Evolutionary conservation across 2,329 filamentous ascomycete species (phyloP), one percentile per base, ranked within the genome.

Genomic region (Curvularia hawaiiensis): DNA sequence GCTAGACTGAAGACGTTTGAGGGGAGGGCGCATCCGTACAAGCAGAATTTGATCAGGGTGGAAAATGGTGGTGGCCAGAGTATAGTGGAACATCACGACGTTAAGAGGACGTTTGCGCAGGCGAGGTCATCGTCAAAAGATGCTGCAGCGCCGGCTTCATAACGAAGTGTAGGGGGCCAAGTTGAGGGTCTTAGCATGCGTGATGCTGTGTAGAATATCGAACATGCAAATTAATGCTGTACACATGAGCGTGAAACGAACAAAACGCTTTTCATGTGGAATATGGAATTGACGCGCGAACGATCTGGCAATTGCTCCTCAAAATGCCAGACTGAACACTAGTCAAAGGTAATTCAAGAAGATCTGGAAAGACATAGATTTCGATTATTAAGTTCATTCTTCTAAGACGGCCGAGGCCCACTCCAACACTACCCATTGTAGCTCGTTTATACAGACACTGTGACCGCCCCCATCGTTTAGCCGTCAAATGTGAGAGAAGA

Each of bases 1-100:
- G 91, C 88, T 38, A 84, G 95, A 67, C 79, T 99, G 75, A 99
- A 98, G 85, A 93, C 91, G 6, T 99, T 97, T 77, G 96, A 99
- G 79, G 92, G 94, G n/a, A 83, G 86, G 39, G 87, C 87, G 24
- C 93, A 99, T 81, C 96, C 95, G 39, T 98, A 97, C 77, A 90
- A 91, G 84, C 79, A 88, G 77, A 99, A 99, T 73, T 79, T 98
- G 61, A 78, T 97, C 50, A 86, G 85, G 74, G 89, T 94, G 66
- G 84, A 83, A 26, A 61, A 67, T 51, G 73, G 72, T 2, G 72
- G 72, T 45, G 71, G 70, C 9, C 61, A 69, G 65, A 67, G 68
- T 39, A 75, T 76, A 58, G 58, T 64, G 58, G 71, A 74, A 43
- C 51, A 74, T 51, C 68, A 74, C 35, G 73, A 75, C 52, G 74